A percentile compares a stretch with the other conserved stretches of the same genome.
Evolutionary conservation across 1,284 basidiomycete species (phyloP).

Genomic region (Trichosporon sp.): DNA sequence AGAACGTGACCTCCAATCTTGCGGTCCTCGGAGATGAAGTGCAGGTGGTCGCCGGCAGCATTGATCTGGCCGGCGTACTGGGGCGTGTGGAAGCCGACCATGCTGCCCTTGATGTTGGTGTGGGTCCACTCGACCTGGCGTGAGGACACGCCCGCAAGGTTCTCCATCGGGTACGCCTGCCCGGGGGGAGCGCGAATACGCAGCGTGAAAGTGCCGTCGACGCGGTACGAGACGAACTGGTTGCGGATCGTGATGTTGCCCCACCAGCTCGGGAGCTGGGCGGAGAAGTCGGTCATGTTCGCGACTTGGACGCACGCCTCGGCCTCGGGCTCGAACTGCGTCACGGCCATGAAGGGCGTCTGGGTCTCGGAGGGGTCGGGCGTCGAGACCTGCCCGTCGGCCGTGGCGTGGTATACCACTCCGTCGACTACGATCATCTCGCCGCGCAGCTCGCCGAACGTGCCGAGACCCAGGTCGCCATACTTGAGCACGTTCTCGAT

Average conservation of each 20-base stretch:
- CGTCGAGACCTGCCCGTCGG: not conserved
- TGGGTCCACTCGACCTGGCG: conserved; percentile 25
- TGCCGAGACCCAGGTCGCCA: conserved; percentile 24
- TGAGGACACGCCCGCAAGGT: conserved; percentile 16
- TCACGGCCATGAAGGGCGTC: conserved; percentile 24
- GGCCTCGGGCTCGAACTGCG: conserved; percentile 14
- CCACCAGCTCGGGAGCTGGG: conserved; percentile 21
- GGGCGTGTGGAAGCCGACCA: conserved; percentile 28
- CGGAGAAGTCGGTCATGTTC: conserved; percentile 25
- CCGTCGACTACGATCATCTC: conserved; percentile 28
- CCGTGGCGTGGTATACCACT: conserved; percentile 17
- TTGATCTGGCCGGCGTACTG: conserved; percentile 24
- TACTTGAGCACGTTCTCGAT: conserved; percentile 14
- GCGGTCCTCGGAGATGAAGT: conserved; percentile 25
- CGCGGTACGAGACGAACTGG: conserved; percentile 26
- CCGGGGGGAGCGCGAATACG: conserved; percentile 26
- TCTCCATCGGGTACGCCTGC: conserved; percentile 17
- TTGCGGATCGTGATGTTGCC: conserved; percentile 7
- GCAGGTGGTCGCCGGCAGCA: conserved; percentile 29
- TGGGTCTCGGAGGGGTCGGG: not conserved
- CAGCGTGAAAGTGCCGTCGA: conserved; percentile 24
- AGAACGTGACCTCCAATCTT: conserved; percentile 23
- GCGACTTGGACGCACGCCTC: not conserved
- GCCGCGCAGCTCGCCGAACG: conserved; percentile 17
- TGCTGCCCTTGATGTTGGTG: conserved; percentile 19